A percentile compares a stretch with the other conserved stretches of the same genome.
Evolutionary conservation across 148 eudicot genomes (phyloP).

Genomic region (Fagopyrum esculentum): DNA sequence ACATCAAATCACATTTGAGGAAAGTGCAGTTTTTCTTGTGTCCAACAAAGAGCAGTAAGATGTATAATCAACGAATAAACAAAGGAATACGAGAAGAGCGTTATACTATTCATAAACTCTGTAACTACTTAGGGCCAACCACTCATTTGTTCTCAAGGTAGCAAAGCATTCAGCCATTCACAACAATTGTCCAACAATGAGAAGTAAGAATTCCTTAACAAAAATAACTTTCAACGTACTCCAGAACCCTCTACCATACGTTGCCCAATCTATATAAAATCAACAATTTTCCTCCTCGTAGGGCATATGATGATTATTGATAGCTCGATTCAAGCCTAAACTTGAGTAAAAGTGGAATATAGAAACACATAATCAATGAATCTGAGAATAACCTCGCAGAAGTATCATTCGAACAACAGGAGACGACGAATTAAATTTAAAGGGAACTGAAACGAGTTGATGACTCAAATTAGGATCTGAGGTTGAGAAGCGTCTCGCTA

Average conservation of each 20-base stretch:
- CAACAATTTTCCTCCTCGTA: not conserved
- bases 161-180: not conserved
- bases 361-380: not conserved
- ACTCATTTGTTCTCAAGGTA: not conserved
- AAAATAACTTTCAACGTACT: not conserved
- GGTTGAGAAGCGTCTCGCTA: not conserved
- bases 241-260: not conserved
- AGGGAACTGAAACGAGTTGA: not conserved
- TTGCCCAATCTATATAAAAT: not conserved
- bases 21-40: not conserved
- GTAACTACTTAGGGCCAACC: not conserved
- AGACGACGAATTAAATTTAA: not conserved
- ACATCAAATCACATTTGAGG: not conserved
- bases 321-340: not conserved
- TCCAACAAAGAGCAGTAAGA: not conserved
- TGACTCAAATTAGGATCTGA: not conserved
- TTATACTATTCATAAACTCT: not conserved
- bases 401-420: not conserved
- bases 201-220: not conserved
- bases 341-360: not conserved
- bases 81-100: not conserved
- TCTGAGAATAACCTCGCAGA: not conserved
- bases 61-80: not conserved
- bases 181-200: not conserved
- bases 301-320: not conserved